Evolutionary conservation across 108 stramenopile species (phyloP).

Genomic region (Discostella pseudostelligera): DNA sequence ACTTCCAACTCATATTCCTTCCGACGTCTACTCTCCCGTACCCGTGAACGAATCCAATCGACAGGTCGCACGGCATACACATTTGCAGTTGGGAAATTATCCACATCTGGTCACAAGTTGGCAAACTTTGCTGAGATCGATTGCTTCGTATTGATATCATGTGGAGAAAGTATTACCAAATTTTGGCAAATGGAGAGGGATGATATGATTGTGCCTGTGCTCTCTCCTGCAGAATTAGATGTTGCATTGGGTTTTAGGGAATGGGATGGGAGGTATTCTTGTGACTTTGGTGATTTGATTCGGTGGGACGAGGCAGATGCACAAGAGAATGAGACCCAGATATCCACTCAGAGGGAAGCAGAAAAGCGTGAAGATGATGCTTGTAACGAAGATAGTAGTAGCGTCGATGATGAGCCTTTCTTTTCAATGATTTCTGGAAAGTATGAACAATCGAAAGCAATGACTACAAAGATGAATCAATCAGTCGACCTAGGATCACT

Average conservation of each 20-base stretch:
- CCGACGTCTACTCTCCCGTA: conserved; percentile 58
- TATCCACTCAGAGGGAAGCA: not conserved
- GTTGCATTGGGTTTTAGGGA: conserved; percentile 82
- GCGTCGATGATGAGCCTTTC: conserved; percentile 71
- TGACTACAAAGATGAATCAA: not conserved
- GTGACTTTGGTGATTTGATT: conserved; percentile 78
- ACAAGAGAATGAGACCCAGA: conserved; percentile 4
- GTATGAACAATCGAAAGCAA: conserved; percentile 51
- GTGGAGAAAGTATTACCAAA: conserved; percentile 81
- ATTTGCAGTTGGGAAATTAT: conserved; percentile 93
- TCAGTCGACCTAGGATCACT: conserved; percentile 46
- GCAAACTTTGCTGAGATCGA: conserved; percentile 96
- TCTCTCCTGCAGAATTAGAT: conserved; percentile 93
- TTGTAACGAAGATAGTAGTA: conserved; percentile 15
- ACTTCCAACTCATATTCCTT: conserved; percentile 74
- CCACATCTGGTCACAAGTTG: conserved; percentile 82
- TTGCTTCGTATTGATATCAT: conserved; percentile 91
- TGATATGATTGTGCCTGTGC: conserved; percentile 73
- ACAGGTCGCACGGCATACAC: conserved; percentile 83
- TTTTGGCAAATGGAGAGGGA: conserved; percentile 67
- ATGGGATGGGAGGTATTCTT: conserved; percentile 84
- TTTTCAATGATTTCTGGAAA: conserved; percentile 79
- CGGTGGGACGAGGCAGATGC: conserved; percentile 38
- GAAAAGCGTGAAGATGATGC: conserved; percentile 11
- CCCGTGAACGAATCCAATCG: conserved; percentile 63